Conservation (phyloP, 306 rosid genomes). For the Prunus mongolica region DNA sequence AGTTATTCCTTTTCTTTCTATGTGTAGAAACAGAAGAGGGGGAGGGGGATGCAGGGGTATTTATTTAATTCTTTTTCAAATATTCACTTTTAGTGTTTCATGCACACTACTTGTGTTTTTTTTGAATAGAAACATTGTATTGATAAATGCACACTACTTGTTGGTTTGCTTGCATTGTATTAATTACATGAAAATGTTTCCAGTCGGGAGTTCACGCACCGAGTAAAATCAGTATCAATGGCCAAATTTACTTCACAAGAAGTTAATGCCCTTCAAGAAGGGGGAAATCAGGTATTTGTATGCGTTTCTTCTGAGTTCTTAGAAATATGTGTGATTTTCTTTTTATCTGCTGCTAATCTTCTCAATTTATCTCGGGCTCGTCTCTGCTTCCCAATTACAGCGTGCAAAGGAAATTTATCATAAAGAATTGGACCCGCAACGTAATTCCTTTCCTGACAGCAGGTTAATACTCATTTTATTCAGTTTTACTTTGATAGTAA, state of each 20-base stretch:
- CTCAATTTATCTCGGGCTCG: constrained; percentile 18
- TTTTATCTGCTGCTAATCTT: constrained; percentile 15
- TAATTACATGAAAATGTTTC: constrained; percentile 28
- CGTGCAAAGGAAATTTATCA: constrained; percentile 78
- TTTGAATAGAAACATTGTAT: too few relatives aligned
- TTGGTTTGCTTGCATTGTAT: constrained; percentile 15
- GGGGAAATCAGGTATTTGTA: constrained; percentile 82
- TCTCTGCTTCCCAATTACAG: constrained; percentile 44
- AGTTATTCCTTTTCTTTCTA: background rate
- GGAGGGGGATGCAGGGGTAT: background rate
- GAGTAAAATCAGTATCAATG: constrained; percentile 94
- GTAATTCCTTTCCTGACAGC: constrained; percentile 78
- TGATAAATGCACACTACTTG: constrained; percentile 16
- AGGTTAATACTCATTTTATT: constrained; percentile 40
- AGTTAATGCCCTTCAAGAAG: constrained; percentile 90
- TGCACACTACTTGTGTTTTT: constrained; percentile 19
- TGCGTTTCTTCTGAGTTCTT: constrained; percentile 12
- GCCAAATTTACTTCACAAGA: constrained; percentile 95
- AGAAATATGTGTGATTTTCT: constrained; percentile 2
- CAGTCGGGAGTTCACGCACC: constrained; percentile 95
- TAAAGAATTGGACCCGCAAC: constrained; percentile 89
- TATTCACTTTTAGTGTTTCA: constrained; percentile 2
- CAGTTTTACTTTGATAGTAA: constrained; percentile 1
- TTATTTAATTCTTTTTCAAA: background rate
- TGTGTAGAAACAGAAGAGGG: background rate